Evolutionary conservation across 2,329 filamentous ascomycete species (phyloP), one percentile per base, ranked within the genome.

Genomic region (Microcyclosporella mali): DNA sequence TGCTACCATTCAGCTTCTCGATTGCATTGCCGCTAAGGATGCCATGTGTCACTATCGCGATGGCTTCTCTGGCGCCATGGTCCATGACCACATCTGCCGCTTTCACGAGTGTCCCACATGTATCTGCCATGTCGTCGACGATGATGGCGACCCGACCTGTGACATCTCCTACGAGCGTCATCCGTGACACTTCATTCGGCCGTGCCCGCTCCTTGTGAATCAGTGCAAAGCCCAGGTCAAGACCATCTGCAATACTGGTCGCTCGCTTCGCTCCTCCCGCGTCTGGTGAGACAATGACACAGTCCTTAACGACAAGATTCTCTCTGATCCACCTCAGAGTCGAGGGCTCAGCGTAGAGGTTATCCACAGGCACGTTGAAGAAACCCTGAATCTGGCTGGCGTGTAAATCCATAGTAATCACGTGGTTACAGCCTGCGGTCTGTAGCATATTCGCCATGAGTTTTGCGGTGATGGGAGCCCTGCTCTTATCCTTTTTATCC

Each of bases 391-490:
- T 94, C 72, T 95, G 89, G 46, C 83, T 88, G 45, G 88, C 89
- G 63, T 95, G 89, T 45, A 95, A 76, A 61, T 95, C 89, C 87
- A 95, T 95, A 14, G 89, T 95, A 56, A 95, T 94, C 58, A 95
- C 84, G 63, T 89, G 85, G 65, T 88, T 88, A 67, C 88, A 94
- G 43, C 90, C 90, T 33, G 89, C 89, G 2, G 88, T 94, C 66
- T 94, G 88, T 43, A 97, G 76, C 89, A 97, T 95, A 69, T 97
- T 95, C 45, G 90, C 90, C 70, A 95, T 94, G 41, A 97, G 75
- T 66, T 92, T 94, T 16, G 90, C 90, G 32, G 86, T 94, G 65
- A 97, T 98, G 31, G 92, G 90, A n/a, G 92, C 90, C 53, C 90
- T 82, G 42, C 85, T 92, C 73, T 87, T 85, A 71, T 95, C 89